Conservation (phyloP, 768 basidiomycete species). For the Crassisporium funariophilum region DNA sequence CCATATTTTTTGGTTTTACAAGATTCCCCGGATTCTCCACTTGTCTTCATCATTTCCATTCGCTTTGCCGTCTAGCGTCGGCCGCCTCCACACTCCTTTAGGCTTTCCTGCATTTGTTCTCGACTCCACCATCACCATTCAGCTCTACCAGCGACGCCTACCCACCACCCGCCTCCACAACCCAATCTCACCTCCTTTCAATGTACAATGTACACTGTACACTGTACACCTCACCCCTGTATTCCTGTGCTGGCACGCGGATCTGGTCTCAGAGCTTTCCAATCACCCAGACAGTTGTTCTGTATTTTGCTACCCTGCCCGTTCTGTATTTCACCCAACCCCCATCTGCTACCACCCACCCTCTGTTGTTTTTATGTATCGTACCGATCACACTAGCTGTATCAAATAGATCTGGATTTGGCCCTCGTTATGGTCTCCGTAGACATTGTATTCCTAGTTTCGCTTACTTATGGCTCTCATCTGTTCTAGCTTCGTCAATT, state of each 20-base stretch:
- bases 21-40: not conserved
- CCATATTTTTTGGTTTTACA: too few species aligned
- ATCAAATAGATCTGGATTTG: slow-evolving; percentile 13
- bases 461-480: not conserved
- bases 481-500: too few species aligned
- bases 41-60: not conserved
- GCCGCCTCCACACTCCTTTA: too few species aligned
- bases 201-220: not conserved
- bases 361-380: slow-evolving; percentile 6
- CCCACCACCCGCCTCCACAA: slow-evolving; percentile 10
- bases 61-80: not conserved
- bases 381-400: too few species aligned
- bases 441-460: slow-evolving; percentile 13
- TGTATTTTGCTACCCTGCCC: too few species aligned
- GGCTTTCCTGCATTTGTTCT: not conserved
- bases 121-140: not conserved
- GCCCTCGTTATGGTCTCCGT: slow-evolving; percentile 10
- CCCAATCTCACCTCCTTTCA: not conserved
- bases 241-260: slow-evolving; percentile 9
- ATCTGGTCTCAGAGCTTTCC: slow-evolving; percentile 5
- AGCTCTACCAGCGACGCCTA: not conserved
- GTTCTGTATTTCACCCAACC: not conserved
- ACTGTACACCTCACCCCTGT: not conserved
- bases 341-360: not conserved
- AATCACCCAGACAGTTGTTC: too few species aligned